Conservation (phyloP, 768 basidiomycete species). For the Boletus sensibilis region DNA sequence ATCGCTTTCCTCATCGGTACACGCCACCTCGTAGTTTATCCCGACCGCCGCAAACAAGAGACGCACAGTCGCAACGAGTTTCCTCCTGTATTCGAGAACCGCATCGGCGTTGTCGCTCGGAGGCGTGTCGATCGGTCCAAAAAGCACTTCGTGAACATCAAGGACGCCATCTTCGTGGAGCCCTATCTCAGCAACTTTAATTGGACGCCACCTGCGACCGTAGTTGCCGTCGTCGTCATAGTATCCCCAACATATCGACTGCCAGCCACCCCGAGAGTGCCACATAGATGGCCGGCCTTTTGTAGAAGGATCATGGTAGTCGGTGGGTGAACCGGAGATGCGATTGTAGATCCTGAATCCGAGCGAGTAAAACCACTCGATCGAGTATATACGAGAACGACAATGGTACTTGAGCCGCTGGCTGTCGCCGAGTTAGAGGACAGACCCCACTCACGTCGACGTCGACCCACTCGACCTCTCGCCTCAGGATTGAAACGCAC, state of each 20-base stretch:
- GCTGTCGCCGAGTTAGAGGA: too few relatives aligned
- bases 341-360: conserved; percentile 7
- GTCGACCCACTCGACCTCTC: neutral
- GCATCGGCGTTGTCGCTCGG: neutral
- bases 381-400: neutral
- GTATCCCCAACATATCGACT: conserved; percentile 15
- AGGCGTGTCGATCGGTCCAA: conserved; percentile 6
- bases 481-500: conserved; percentile 2
- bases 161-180: conserved; percentile 8
- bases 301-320: neutral
- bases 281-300: neutral
- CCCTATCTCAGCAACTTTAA: conserved; percentile 2
- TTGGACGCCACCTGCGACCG: neutral
- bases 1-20: conserved; percentile 9
- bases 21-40: conserved; percentile 10
- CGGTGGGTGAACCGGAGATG: neutral
- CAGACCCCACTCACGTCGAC: neutral
- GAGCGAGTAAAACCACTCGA: conserved; percentile 14
- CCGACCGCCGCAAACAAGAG: conserved; percentile 12
- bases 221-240: conserved; percentile 8
- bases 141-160: conserved; percentile 10
- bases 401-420: conserved; percentile 1
- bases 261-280: conserved; percentile 11
- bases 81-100: neutral
- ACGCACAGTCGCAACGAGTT: conserved; percentile 6